Conservation (phyloP, 768 basidiomycete genomes). For the Boletus vermiculosoides region DNA sequence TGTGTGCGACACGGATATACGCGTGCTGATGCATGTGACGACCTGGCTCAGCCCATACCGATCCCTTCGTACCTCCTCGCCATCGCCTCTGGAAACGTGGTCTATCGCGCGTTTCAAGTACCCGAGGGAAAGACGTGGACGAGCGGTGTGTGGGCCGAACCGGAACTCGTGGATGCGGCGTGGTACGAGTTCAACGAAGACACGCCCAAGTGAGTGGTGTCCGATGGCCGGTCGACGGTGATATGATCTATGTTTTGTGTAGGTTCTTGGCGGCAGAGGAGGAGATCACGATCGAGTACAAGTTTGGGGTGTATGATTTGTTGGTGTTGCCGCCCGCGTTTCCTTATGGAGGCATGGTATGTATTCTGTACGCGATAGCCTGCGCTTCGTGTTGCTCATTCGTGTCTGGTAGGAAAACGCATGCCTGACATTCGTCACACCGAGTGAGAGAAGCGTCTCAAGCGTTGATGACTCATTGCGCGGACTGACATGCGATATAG, state of each 20-base stretch:
- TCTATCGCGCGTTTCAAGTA: slow-evolving; percentile 62
- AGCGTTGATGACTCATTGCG: not conserved
- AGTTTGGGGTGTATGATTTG: slow-evolving; percentile 85
- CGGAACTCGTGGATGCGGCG: slow-evolving; percentile 70
- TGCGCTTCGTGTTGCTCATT: not conserved
- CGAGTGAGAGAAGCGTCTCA: slow-evolving; percentile 49
- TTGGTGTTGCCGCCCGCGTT: slow-evolving; percentile 88
- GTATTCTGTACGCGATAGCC: not conserved
- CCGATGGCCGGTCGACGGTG: too few species aligned
- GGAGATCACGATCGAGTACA: slow-evolving; percentile 67
- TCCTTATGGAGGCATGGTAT: slow-evolving; percentile 89
- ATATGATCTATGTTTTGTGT: not conserved
- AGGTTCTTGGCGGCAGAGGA: slow-evolving; percentile 77
- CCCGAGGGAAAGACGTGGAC: slow-evolving; percentile 69
- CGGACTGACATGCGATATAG: slow-evolving; percentile 32
- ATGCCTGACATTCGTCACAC: slow-evolving; percentile 83
- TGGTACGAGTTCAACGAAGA: slow-evolving; percentile 91
- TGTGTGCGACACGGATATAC: not conserved
- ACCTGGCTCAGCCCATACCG: slow-evolving; percentile 53
- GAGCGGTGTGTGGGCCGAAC: slow-evolving; percentile 89
- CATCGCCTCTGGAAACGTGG: slow-evolving; percentile 81
- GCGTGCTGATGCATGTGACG: not conserved
- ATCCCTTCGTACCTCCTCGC: slow-evolving; percentile 91
- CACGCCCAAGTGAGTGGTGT: slow-evolving; percentile 56
- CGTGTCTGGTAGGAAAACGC: slow-evolving; percentile 67